Evolutionary conservation across 768 basidiomycete species (phyloP), one percentile per base, ranked within the genome.

Genomic region (Collybiopsis luxurians): DNA sequence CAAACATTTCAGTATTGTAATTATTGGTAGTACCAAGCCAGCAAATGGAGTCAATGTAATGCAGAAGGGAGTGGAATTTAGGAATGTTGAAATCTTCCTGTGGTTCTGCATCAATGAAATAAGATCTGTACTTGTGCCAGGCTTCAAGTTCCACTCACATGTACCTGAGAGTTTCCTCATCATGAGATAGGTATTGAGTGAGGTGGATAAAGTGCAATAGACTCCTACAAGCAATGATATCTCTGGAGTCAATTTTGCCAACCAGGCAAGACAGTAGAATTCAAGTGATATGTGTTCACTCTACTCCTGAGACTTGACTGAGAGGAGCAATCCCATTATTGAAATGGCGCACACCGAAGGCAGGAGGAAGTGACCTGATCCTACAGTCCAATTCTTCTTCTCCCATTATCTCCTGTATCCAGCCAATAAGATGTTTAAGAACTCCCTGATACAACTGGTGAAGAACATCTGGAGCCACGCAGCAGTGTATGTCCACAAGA

Each of bases 81-180:
- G 71, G 66, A 23, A 73, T 66, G 44, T 67, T 68, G 57, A 73
- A 68, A 40, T 67, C n/a, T n/a, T n/a, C n/a, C n/a, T n/a, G n/a
- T 56, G 4, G 59, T 46, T 7, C 71, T 58, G 1, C 67, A 58
- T 2, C 60, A 61, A 6, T 57, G 49, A 36, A 27, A 21, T 10
- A 47, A 5, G 11, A 26, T 24, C 43, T n/a, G 43, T 44, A 6
- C 17, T 44, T 24, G 15, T 21, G 24, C 46, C 46, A 47, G 5
- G 23, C 11, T 7, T 13, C n/a, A 5, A 47, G 23, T 5, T 12
- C 46, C n/a, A 10, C 49, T 27, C 10, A 2, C 60, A 51, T 56
- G 55, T 27, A 27, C 15, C 2, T n/a, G 24, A 30, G 48, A 19
- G 53, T 55, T 3, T 11, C 39, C 5, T 43, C 30, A 1, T 48